Evolutionary conservation across 1,284 basidiomycete genomes (phyloP), one percentile per base, ranked within the genome.

Genomic region (Coniferiporia sulphurascens): DNA sequence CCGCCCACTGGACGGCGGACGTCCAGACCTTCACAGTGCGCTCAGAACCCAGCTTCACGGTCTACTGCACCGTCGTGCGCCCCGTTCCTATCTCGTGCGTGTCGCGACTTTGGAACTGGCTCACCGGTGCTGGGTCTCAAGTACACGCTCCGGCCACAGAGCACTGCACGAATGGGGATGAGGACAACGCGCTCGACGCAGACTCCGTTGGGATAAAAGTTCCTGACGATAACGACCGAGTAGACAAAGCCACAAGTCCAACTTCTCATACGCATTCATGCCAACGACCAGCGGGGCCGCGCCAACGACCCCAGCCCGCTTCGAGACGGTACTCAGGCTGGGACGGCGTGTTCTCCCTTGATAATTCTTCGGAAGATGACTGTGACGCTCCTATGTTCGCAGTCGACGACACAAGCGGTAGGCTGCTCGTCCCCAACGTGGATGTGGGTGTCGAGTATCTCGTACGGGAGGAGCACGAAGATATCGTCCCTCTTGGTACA

Each of bases 11-110:
- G 35, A 54, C 21, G 10, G 13, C 53, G 15, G 46, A 56, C 2
- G n/a, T 48, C 6, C 51, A 56, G 48, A 51, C 54, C 4, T 50
- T 56, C 54, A 56, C 21, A 0, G 55, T 60, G 1, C 59, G 59
- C 12, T 8, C 12, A 7, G 59, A 60, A 13, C n/a, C 41, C 12
- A 43, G 45, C 17, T 60, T 56, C 43, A 46, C 19, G 17, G 46
- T 54, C 8, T 45, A 54, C 4, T 60, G 59, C 32, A 60, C 35
- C 6, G 27, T 60, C 54, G 34, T 60, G 7, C 53, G 52, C 21
- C 54, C 59, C 35, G 48, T 50, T 22, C 34, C 41, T 5, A 36
- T 35, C 2, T 53, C 21, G 36, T 17, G 38, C 13, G 41, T 43
- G 10, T n/a, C 21, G 5, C 41, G 52, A 17, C 52, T 41, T 5